Percentiles rank a stretch among this genome's conserved stretches.
Conservation (phyloP, 2,329 filamentous ascomycete species). For the Penicillium occitanis region DNA sequence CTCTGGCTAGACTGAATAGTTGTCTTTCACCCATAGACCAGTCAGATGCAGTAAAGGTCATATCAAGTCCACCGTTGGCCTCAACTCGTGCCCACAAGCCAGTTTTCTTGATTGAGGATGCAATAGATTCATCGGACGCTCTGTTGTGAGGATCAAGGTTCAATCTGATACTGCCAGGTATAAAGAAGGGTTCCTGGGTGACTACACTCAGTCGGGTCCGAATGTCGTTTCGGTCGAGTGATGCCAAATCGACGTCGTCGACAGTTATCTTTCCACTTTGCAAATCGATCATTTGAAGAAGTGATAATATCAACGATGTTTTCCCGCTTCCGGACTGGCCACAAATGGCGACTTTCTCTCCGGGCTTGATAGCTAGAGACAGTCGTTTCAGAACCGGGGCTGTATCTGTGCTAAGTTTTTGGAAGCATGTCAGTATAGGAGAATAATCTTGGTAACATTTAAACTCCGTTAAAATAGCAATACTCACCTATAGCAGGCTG, state of each 20-base stretch:
- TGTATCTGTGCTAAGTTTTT: conserved; percentile 27
- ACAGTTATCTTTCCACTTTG: conserved; percentile 41
- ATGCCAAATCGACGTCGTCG: conserved; percentile 44
- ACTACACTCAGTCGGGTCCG: conserved; percentile 44
- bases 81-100: conserved; percentile 37
- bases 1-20: conserved; percentile 62
- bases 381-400: conserved; percentile 45
- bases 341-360: conserved; percentile 45
- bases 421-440: background rate
- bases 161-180: conserved; percentile 40
- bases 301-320: conserved; percentile 41
- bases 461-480: background rate
- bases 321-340: conserved; percentile 42
- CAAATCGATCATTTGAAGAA: conserved; percentile 46
- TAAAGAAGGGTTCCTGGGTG: conserved; percentile 46
- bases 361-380: conserved; percentile 45
- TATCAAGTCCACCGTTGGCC: conserved; percentile 35
- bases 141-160: conserved; percentile 41
- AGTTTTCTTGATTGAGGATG: conserved; percentile 38
- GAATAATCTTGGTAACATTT: background rate
- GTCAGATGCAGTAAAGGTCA: conserved; percentile 48
- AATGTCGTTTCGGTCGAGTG: conserved; percentile 38
- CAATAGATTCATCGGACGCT: conserved; percentile 34
- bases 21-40: conserved; percentile 62
- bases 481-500: background rate